Conservation (phyloP, 345 rosid genomes). For the Tarenaya hassleriana region DNA sequence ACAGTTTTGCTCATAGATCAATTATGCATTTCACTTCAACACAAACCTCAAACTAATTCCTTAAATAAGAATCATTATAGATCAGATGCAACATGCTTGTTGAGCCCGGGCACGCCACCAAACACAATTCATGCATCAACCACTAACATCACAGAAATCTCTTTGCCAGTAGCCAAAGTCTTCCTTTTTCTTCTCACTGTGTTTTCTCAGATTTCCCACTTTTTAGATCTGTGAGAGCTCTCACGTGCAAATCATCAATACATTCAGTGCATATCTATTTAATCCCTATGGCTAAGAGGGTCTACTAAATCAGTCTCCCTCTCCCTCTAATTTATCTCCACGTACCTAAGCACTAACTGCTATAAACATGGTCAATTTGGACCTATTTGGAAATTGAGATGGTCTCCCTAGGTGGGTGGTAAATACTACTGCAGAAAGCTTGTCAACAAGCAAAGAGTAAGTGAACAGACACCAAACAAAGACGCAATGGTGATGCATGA, state of each 20-base stretch:
- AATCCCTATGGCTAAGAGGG: neutral
- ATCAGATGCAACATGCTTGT: no score
- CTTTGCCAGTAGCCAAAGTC: neutral
- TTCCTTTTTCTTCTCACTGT: slow-evolving; percentile 1
- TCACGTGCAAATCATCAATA: no score
- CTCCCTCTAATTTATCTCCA: neutral
- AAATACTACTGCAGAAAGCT: neutral
- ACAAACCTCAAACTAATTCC: no score
- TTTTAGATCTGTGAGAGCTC: no score
- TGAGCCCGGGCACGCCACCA: no score
- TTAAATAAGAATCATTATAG: no score
- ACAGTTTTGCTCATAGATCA: slow-evolving; percentile 14
- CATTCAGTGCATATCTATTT: neutral
- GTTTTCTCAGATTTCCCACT: slow-evolving; percentile 5
- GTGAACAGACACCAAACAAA: slow-evolving; percentile 3
- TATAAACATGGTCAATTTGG: neutral
- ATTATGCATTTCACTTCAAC: slow-evolving; percentile 7
- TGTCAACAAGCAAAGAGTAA: neutral
- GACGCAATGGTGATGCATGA: neutral
- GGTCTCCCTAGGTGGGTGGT: neutral
- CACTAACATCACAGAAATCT: no score
- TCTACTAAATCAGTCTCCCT: neutral
- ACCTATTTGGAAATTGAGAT: neutral
- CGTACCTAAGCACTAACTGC: neutral
- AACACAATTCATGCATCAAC: neutral